Percentiles rank a stretch among this genome's conserved stretches.
These are phyloP conservation scores for Fomitopsis pinicola DNA, from an alignment of 1,284 basidiomycete genomes.

Conservation along the genomic window DNA sequence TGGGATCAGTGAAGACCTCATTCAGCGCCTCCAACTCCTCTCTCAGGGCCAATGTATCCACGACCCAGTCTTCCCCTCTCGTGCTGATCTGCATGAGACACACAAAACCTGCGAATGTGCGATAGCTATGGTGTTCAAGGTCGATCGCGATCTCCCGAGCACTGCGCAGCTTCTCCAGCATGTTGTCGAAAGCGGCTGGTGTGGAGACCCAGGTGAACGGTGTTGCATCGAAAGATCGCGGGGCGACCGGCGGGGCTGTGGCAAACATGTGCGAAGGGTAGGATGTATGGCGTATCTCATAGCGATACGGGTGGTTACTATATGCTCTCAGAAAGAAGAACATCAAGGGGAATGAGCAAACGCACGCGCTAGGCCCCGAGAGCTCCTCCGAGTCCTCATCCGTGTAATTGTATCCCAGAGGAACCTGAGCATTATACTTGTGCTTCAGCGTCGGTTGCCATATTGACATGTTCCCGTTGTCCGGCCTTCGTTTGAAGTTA, in stretches of 20 bases:
- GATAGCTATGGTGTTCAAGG: slow-evolving; percentile 88
- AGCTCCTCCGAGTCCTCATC: slow-evolving; percentile 35
- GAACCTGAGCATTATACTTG: slow-evolving; percentile 80
- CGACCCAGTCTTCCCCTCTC: slow-evolving; percentile 79
- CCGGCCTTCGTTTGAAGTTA: slow-evolving; percentile 53
- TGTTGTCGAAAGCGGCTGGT: slow-evolving; percentile 46
- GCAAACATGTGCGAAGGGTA: slow-evolving; percentile 72
- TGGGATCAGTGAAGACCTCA: slow-evolving; percentile 81
- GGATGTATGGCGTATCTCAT: slow-evolving; percentile 71
- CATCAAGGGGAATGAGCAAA: not conserved
- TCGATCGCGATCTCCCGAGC: slow-evolving; percentile 89
- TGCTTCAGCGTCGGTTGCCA: slow-evolving; percentile 63
- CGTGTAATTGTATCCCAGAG: slow-evolving; percentile 58
- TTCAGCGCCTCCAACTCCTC: slow-evolving; percentile 70
- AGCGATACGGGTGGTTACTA: slow-evolving; percentile 74
- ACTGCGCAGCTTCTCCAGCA: slow-evolving; percentile 64
- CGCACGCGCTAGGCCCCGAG: slow-evolving; percentile 27
- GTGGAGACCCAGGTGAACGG: slow-evolving; percentile 77
- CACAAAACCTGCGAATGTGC: slow-evolving; percentile 84
- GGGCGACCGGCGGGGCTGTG: slow-evolving; percentile 41
- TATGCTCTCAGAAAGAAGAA: not conserved
- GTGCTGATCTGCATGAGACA: slow-evolving; percentile 95
- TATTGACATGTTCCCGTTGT: slow-evolving; percentile 49
- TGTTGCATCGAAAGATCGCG: slow-evolving; percentile 61
- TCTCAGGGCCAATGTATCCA: slow-evolving; percentile 81